phyloP scores from a whole-genome alignment of 2,329 filamentous ascomycete genomes.

The Exserohilum rostratum region DNA sequence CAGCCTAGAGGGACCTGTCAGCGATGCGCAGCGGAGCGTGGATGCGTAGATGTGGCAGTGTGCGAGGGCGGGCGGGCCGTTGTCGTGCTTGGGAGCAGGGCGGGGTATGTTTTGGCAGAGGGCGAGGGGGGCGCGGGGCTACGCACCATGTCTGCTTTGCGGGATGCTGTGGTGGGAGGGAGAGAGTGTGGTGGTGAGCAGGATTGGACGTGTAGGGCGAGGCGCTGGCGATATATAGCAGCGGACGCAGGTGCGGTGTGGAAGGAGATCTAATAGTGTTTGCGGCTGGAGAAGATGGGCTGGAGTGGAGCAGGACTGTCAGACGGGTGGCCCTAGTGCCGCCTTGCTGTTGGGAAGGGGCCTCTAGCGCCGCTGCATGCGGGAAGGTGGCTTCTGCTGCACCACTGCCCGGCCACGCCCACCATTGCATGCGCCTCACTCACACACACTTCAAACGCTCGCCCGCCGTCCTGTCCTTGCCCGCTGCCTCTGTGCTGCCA shows the following conservation, averaged over 20 bases:
- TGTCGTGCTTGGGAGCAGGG: conserved; percentile 36
- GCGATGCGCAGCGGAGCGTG: conserved; percentile 17
- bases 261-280: conserved; percentile 28
- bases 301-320: conserved; percentile 31
- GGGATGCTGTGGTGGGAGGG: conserved; percentile 5
- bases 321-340: conserved; percentile 23
- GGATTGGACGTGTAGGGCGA: background rate
- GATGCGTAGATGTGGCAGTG: conserved; percentile 14
- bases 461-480: background rate
- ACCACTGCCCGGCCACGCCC: conserved; percentile 9
- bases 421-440: conserved; percentile 12
- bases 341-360: conserved; percentile 25
- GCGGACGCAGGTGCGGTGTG: conserved; percentile 21
- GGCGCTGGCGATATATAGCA: conserved; percentile 19
- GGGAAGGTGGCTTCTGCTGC: conserved; percentile 15
- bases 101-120: conserved; percentile 41
- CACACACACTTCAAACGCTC: conserved; percentile 1
- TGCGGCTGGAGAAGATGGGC: conserved; percentile 36
- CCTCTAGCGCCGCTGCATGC: conserved; percentile 16
- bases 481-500: background rate
- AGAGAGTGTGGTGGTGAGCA: background rate
- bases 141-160: conserved; percentile 47
- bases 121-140: conserved; percentile 31
- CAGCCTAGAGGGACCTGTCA: conserved; percentile 68
- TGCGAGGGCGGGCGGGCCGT: conserved; percentile 26